Percentiles rank a stretch among this genome's conserved stretches.
Evolutionary conservation across 2,329 filamentous ascomycete genomes (phyloP).

Genomic region (Aspergillus hiratsukae): DNA sequence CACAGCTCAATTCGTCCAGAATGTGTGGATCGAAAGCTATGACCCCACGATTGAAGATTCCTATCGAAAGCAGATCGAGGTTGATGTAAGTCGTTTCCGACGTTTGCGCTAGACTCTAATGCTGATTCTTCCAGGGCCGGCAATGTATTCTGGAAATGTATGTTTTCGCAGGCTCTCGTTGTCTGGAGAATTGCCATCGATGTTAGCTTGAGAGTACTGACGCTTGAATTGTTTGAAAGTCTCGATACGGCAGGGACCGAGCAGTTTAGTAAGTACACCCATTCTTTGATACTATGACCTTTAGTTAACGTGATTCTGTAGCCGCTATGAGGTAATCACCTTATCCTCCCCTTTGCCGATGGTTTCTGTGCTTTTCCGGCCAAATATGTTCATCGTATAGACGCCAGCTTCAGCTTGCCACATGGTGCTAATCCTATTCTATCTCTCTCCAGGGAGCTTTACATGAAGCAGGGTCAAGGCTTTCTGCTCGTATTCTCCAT

Average conservation of each 20-base stretch:
- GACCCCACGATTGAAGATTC: conserved; percentile 86
- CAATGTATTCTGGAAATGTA: conserved; percentile 89
- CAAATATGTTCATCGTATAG: neutral
- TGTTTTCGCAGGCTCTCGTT: conserved; percentile 31
- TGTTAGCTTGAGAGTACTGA: neutral
- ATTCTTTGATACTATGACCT: neutral
- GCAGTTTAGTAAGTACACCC: conserved; percentile 72
- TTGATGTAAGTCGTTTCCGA: conserved; percentile 64
- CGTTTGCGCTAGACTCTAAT: neutral
- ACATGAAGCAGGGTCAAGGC: conserved; percentile 91
- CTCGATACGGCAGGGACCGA: conserved; percentile 89
- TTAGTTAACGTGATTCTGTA: conserved; percentile 24
- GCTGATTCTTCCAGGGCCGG: conserved; percentile 58
- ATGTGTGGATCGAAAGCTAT: conserved; percentile 90
- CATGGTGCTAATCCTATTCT: conserved; percentile 1
- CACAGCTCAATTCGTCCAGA: conserved; percentile 84
- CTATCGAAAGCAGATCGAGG: conserved; percentile 81
- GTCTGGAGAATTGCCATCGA: neutral
- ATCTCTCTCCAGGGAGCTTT: conserved; percentile 59
- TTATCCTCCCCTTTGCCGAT: neutral
- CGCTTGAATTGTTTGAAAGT: conserved; percentile 39
- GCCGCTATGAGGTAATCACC: conserved; percentile 54
- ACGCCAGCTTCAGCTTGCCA: neutral
- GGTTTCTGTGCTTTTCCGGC: neutral
- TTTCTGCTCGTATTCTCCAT: conserved; percentile 92